Base-by-base conservation (phyloP, 495 filamentous ascomycete species). In the Sporormia fimetaria region DNA sequence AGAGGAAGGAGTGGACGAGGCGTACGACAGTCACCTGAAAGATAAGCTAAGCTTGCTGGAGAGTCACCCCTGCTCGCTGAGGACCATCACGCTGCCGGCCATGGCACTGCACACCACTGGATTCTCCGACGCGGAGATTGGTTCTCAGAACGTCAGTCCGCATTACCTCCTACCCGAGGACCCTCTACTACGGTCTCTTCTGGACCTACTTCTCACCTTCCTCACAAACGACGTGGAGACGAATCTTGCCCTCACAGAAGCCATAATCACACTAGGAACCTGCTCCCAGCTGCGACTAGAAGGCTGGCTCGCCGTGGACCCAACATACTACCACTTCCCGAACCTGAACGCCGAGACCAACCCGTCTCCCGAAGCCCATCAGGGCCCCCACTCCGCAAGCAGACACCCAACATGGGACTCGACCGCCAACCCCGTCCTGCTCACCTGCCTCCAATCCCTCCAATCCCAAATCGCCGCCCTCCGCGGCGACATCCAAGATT, bases 221-320 rank as follows among this genome's bases (percentile, higher is more conserved):
- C 83, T 94, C 49, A 73, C 79, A 4, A 96, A 99, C 57, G 76
- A 84, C 12, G 75, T 95, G 2, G 85, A 92, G 42, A 83, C 78
- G 11, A 99, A 99, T 54, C 65, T 99, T 8, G 76, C 77, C 1
- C 63, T 94, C 6, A 95, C 92, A 0, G 80, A 87, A 50, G 72
- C 78, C 4, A 68, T 99, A 11, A 74, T 87, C 40, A 81, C 84
- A 44, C 67, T 96, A 20, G 79, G 81, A 11, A 78, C 81, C 0
- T 96, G 90, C 46, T 76, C 83, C 11, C 80, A 79, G 33, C 79
- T 92, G 54, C 71, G 76, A 4, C 67, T 95, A 1, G 86, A 95
- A 55, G 78, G 78, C 10, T 96, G 92, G 90, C 69, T 96, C n/a
- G 63, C 87, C 8, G 75, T 84, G 12, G 74, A 83, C 45, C 80